Base-by-base conservation (phyloP, 176 grass and related monocot genomes). In the Chrysopogon serrulatus region DNA sequence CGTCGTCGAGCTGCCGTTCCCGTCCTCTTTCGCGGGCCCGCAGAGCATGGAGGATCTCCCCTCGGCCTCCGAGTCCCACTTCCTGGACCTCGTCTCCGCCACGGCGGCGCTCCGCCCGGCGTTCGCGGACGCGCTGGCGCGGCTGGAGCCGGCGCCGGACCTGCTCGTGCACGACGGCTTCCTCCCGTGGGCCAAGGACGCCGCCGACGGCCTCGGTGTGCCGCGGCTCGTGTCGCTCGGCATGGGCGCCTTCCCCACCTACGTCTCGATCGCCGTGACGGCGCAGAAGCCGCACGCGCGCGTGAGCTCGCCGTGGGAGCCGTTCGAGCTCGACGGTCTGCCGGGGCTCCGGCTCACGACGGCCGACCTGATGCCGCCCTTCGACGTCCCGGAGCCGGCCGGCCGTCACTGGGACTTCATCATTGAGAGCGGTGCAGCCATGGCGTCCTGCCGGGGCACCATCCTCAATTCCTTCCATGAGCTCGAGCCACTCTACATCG, bases 161-260 rank as follows among this genome's bases (percentile, higher is more conserved):
- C 35, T 94, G 35, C 92, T 94, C 49, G 73, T 90, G 43, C 47
- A 80, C 44, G 93, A 95, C 65, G 82, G 68, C 0, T 92, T 95
- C 73, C 42, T 92, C 33, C 4, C 37, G 39, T 95, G 93, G 92
- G 57, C 90, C 39, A 45, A 40, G 39, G 36, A 45, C 19, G 40
- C 79, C 30, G 87, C 92, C 36, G 73, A 64, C 32, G 83, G 70
- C 59, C 87, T 91, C 65, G 39, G 36, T 44, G 73, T 92, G 39
- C 87, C 90, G 0, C 30, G 76, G 23, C 53, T 94, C 27, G 18
- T 56, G 10, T 89, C 40, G 19, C 10, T 37, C 28, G 92, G 87
- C 60, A 83, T 79, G 8, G 59, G 90, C 57, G 67, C 71, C 82
- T 90, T 90, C 80, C 18, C 90, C 23, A 0, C 0, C 9, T 61